Base-by-base conservation (phyloP, 495 filamentous ascomycete species). In the Daldinia grandis region DNA sequence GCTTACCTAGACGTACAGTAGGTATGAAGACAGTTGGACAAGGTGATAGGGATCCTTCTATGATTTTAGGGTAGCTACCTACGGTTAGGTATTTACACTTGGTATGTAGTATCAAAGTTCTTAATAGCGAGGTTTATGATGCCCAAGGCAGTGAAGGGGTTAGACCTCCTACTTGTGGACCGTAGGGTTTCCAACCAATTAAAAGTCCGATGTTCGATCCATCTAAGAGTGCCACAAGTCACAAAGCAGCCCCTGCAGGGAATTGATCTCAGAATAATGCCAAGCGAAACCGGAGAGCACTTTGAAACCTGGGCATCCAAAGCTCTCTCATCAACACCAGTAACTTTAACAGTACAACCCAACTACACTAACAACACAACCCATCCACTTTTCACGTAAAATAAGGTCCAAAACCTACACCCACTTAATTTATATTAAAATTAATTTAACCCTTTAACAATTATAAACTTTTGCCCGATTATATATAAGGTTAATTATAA, bases 261-360 rank as follows among this genome's bases (percentile, higher is more conserved):
- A 47, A 49, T 31, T n/a, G 33, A 62, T 65, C 56, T 61, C 40
- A 51, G 55, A 68, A 37, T 17, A 50, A 30, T 57, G 68, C 68
- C 68, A 71, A 71, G 68, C 68, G 68, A 71, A 71, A 71, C 68
- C 62, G 57, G 66, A 69, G 68, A 62, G 24, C 38, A 38, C 40
- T 64, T 65, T 71, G 68, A 71, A 71, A 71, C 68, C 19, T 42
- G 15, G 31, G 15, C 30, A 57, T 60, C 62, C 50, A 61, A 62
- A 42, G 47, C 14, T 55, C 3, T 61, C 38, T 40, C 38, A 49
- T 57, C 47, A 21, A n/a, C n/a, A n/a, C n/a, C n/a, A n/a, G n/a
- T n/a, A n/a, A n/a, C n/a, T n/a, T n/a, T n/a, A n/a, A n/a, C n/a
- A n/a, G n/a, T n/a, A n/a, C n/a, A n/a, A n/a, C n/a, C n/a, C n/a